Evolutionary conservation across 345 rosid genomes (phyloP), one percentile per base, ranked within the genome.

Genomic region (Corchorus capsularis): DNA sequence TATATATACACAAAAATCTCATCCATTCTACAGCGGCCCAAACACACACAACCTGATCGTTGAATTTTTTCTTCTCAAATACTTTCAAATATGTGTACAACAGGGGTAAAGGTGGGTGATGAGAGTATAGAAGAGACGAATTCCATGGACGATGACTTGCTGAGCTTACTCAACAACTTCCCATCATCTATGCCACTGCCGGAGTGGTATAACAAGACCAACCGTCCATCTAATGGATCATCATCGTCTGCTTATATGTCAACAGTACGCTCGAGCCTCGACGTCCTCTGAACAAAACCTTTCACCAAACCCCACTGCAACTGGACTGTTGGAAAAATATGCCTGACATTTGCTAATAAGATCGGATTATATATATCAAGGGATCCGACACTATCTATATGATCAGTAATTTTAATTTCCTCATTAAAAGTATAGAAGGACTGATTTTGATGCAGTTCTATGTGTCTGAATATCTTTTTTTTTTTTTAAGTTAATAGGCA

Each of bases 111-210:
- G 41, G 19, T 19, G 49, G 78, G 64, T 16, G 75, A 85, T 71
- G 91, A 83, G 19, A 35, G 82, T 71, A 46, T 72, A 35, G 86
- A 78, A 80, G 84, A 84, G 85, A 83, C 80, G 77, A 72, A 77
- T 50, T 74, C 85, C 47, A 71, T 85, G 90, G 93, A 91, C 55
- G 97, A 93, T 0, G 92, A 87, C 71, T 72, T 92, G 46, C 50
- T 86, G 77, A 91, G 91, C 83, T 81, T 89, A 72, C 95, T 93
- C 55, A 86, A 81, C 81, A 88, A 82, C 75, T 89, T 93, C 81
- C 92, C 95, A 2, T 82, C 88, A 17, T 75, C 91, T 14, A 75
- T 78, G 74, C 89, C 93, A 5, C 83, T 88, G 11, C 95, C 95
- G 15, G 95, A 90, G 12, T 92, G 92, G 95, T 88, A 89, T 79